These are phyloP conservation scores for Fusarium piperis DNA, from an alignment of 2,329 filamentous ascomycete genomes.

Conservation along the genomic window DNA sequence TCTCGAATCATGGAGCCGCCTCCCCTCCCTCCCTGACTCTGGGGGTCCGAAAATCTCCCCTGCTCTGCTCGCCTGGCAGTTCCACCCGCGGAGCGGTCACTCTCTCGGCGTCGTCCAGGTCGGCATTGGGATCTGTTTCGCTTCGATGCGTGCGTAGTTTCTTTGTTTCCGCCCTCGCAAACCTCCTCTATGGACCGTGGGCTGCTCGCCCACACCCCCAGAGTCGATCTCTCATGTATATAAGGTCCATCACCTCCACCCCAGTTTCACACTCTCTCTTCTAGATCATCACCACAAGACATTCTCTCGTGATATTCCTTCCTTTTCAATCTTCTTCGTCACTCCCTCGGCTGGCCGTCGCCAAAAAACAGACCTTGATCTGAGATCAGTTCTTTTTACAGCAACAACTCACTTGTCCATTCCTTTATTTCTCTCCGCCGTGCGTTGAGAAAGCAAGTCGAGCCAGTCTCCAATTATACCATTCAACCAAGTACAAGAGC, in stretches of 20 bases:
- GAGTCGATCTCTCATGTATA: slow-evolving; percentile 32
- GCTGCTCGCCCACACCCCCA: slow-evolving; percentile 9
- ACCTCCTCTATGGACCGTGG: slow-evolving; percentile 23
- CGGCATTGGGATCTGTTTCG: slow-evolving; percentile 24
- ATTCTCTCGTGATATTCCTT: slow-evolving; percentile 38
- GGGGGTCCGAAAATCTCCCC: background rate
- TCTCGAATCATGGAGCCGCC: slow-evolving; percentile 38
- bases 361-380: slow-evolving; percentile 38
- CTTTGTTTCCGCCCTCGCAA: slow-evolving; percentile 31
- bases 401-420: slow-evolving; percentile 33
- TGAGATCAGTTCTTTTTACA: slow-evolving; percentile 41
- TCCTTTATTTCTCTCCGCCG: slow-evolving; percentile 41
- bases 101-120: slow-evolving; percentile 21
- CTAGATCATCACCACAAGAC: slow-evolving; percentile 16
- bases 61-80: background rate
- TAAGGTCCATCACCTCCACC: slow-evolving; percentile 35
- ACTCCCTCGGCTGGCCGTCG: slow-evolving; percentile 42
- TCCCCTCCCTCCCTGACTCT: slow-evolving; percentile 17
- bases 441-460: slow-evolving; percentile 42
- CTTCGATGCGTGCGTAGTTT: slow-evolving; percentile 19
- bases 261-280: slow-evolving; percentile 5
- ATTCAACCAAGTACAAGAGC: slow-evolving; percentile 24
- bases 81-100: slow-evolving; percentile 26
- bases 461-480: slow-evolving; percentile 39
- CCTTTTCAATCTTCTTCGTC: slow-evolving; percentile 28